Evolutionary conservation across 345 rosid species (phyloP).

Genomic region (Eucalyptus erythrocorys): DNA sequence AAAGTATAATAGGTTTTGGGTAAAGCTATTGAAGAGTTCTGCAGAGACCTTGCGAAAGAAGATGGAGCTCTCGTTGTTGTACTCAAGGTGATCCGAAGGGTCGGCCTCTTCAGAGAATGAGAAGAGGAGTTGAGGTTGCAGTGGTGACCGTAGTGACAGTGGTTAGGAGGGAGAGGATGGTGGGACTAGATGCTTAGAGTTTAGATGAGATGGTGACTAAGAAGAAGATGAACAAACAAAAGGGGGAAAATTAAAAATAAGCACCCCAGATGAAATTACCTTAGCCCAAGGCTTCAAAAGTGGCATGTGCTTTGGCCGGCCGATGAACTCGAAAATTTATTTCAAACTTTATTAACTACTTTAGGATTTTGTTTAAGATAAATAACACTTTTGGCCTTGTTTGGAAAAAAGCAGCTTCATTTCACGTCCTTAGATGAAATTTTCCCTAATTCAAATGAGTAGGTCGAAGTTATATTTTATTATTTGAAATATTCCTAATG

Average conservation of each 20-base stretch:
- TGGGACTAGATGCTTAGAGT: constrained; percentile 6
- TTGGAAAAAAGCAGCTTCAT: background rate
- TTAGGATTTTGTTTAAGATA: background rate
- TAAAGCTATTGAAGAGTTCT: constrained; percentile 44
- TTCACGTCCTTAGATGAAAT: background rate
- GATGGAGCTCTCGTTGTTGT: constrained; percentile 50
- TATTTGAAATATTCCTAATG: background rate
- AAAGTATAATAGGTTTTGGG: too few species aligned
- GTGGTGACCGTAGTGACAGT: constrained; percentile 5
- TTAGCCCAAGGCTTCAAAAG: background rate
- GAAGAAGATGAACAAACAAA: background rate
- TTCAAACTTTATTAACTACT: background rate
- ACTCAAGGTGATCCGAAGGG: constrained; percentile 37
- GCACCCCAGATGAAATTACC: background rate
- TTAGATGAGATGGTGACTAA: background rate
- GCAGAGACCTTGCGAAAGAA: constrained; percentile 71
- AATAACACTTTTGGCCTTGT: background rate
- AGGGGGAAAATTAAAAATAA: background rate
- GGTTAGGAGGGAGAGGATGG: background rate
- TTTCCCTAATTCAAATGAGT: background rate
- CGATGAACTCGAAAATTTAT: background rate
- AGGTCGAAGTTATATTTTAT: background rate
- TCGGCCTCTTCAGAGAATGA: constrained; percentile 30
- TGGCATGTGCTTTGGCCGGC: background rate
- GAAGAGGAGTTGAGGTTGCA: background rate